These are phyloP conservation scores for Suaeda aralocaspica DNA, from an alignment of 148 eudicot species.

Conservation along the genomic window DNA sequence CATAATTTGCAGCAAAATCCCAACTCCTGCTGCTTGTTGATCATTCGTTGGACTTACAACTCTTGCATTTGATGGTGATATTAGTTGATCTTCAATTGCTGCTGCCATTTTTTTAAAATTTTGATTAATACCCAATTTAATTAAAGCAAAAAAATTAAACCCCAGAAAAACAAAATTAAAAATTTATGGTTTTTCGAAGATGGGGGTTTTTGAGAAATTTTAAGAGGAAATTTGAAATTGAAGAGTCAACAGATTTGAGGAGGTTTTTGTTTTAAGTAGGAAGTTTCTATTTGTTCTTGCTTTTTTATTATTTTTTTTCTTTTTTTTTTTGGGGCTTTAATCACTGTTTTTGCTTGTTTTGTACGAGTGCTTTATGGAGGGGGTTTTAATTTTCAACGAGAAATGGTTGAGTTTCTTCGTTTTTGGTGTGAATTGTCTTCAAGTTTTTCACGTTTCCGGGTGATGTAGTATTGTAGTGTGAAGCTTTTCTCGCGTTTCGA, in stretches of 20 bases:
- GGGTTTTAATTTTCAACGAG: not conserved
- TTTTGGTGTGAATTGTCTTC: not conserved
- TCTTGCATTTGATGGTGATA: constrained; percentile 58
- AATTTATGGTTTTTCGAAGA: too few relatives aligned
- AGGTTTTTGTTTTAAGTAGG: not conserved
- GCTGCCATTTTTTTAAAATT: too few relatives aligned
- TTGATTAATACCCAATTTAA: too few relatives aligned
- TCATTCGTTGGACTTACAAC: constrained; percentile 70
- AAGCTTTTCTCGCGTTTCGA: too few relatives aligned
- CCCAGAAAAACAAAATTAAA: too few relatives aligned
- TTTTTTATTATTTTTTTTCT: not conserved
- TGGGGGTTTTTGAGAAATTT: not conserved
- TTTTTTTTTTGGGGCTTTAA: too few relatives aligned
- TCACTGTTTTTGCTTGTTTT: not conserved
- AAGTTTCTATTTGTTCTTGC: constrained; percentile 1
- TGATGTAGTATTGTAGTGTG: too few relatives aligned
- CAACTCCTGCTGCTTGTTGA: constrained; percentile 96
- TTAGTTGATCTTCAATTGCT: constrained; percentile 41
- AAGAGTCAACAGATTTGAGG: constrained; percentile 22
- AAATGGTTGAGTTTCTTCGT: not conserved
- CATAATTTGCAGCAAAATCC: constrained; percentile 81
- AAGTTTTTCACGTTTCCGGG: too few relatives aligned
- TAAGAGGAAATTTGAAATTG: too few relatives aligned
- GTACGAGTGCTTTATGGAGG: not conserved
- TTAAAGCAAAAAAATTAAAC: too few relatives aligned